Conservation (phyloP, 2,329 filamentous ascomycete genomes). For the Beauveria sp. region DNA sequence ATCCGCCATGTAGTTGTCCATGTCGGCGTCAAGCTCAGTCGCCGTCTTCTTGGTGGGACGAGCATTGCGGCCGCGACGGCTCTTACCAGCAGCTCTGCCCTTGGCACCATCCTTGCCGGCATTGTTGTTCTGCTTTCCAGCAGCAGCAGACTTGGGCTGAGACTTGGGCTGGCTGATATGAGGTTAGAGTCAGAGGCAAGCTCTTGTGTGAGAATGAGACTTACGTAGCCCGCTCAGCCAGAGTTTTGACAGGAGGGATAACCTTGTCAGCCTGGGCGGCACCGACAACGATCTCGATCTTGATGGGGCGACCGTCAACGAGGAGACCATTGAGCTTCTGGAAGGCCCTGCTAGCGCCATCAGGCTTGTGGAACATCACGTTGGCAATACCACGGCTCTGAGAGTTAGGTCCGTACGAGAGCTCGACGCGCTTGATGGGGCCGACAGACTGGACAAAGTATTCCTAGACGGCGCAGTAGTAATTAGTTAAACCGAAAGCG, state of each 20-base stretch:
- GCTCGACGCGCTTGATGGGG: slow-evolving; percentile 80
- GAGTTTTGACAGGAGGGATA: slow-evolving; percentile 56
- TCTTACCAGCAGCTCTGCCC: slow-evolving; percentile 31
- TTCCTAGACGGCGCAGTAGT: slow-evolving; percentile 66
- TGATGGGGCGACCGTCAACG: slow-evolving; percentile 85
- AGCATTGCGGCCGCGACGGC: slow-evolving; percentile 47
- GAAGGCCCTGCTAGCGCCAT: slow-evolving; percentile 78
- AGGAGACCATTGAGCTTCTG: slow-evolving; percentile 79
- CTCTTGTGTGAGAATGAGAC: slow-evolving; percentile 6
- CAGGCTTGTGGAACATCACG: slow-evolving; percentile 73
- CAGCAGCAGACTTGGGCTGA: slow-evolving; percentile 77
- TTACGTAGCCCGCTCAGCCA: slow-evolving; percentile 70
- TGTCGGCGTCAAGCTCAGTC: slow-evolving; percentile 94
- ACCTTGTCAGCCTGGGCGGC: slow-evolving; percentile 63
- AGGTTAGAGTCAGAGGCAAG: slow-evolving; percentile 15
- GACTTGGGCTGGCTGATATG: slow-evolving; percentile 48
- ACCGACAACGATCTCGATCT: slow-evolving; percentile 89
- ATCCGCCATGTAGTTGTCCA: slow-evolving; percentile 83
- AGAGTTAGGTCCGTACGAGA: slow-evolving; percentile 89
- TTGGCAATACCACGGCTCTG: slow-evolving; percentile 88
- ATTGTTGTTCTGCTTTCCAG: slow-evolving; percentile 59
- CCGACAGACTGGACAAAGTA: slow-evolving; percentile 88
- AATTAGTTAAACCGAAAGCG: slow-evolving; percentile 56
- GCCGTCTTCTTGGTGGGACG: slow-evolving; percentile 78
- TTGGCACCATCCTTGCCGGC: slow-evolving; percentile 31